Evolutionary conservation across 352 stramenopile species (phyloP).

Genomic region (Lagenidium giganteum): DNA sequence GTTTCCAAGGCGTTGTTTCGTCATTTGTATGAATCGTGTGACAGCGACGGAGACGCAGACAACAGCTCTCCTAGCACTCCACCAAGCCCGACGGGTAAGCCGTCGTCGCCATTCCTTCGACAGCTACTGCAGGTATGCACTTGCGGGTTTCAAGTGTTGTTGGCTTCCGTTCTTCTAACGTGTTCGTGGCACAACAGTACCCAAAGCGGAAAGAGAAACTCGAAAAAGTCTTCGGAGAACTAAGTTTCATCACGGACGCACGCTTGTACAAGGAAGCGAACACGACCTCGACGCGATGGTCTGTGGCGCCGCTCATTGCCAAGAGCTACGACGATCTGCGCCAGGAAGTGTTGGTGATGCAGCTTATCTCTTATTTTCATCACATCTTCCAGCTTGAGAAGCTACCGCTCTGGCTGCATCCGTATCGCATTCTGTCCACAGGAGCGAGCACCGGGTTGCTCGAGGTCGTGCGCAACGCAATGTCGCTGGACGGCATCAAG

Average conservation of each 20-base stretch:
- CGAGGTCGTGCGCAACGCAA: slow-evolving; percentile 95
- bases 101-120: slow-evolving; percentile 2
- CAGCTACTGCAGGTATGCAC: slow-evolving; percentile 6
- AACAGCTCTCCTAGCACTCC: too few relatives aligned
- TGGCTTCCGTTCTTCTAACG: not conserved
- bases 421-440: slow-evolving; percentile 96
- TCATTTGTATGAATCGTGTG: slow-evolving; percentile 32
- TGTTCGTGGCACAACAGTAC: slow-evolving; percentile 15
- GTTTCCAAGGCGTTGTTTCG: slow-evolving; percentile 66
- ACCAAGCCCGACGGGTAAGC: too few relatives aligned
- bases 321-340: slow-evolving; percentile 98
- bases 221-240: slow-evolving; percentile 67
- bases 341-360: slow-evolving; percentile 96
- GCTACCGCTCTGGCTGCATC: slow-evolving; percentile 92
- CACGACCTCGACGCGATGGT: slow-evolving; percentile 21
- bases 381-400: slow-evolving; percentile 93
- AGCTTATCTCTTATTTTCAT: slow-evolving; percentile 94
- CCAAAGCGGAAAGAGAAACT: slow-evolving; percentile 39
- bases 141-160: too few relatives aligned
- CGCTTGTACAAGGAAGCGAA: slow-evolving; percentile 20
- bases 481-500: slow-evolving; percentile 98
- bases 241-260: slow-evolving; percentile 38
- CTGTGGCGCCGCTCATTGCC: slow-evolving; percentile 90
- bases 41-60: too few relatives aligned
- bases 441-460: slow-evolving; percentile 92